Percentiles rank a stretch among this genome's conserved stretches.
These are phyloP conservation scores for Geotrichum klebahnii DNA, from an alignment of 1,139 yeast species.

Conservation along the genomic window DNA sequence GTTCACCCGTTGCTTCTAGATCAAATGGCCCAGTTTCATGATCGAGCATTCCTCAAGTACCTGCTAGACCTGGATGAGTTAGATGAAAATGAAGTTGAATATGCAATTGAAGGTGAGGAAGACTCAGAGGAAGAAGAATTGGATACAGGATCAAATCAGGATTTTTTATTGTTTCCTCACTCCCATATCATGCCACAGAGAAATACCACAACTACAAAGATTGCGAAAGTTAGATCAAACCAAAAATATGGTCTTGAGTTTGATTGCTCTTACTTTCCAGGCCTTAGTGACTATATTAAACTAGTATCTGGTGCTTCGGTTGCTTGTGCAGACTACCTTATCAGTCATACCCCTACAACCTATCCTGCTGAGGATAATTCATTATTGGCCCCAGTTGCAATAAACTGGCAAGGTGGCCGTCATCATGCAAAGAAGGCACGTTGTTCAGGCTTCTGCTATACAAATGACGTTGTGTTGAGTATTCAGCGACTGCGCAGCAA, in stretches of 20 bases:
- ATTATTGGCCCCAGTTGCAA: slow-evolving; percentile 40
- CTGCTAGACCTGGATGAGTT: slow-evolving; percentile 32
- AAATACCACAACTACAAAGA: slow-evolving; percentile 1
- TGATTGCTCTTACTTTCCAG: slow-evolving; percentile 65
- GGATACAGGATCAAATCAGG: background rate
- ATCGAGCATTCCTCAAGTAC: slow-evolving; percentile 40
- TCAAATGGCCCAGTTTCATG: slow-evolving; percentile 43
- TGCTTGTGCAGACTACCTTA: slow-evolving; percentile 45
- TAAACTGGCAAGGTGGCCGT: slow-evolving; percentile 79
- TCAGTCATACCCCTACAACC: background rate
- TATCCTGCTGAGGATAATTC: background rate
- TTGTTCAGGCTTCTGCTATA: slow-evolving; percentile 72
- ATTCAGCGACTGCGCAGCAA: slow-evolving; percentile 48
- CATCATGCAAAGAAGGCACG: slow-evolving; percentile 58
- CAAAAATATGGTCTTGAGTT: slow-evolving; percentile 41
- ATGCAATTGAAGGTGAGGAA: slow-evolving; percentile 21
- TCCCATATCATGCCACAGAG: slow-evolving; percentile 4
- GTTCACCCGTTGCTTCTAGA: slow-evolving; percentile 29
- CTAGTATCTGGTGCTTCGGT: slow-evolving; percentile 58
- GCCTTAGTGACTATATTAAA: slow-evolving; percentile 49
- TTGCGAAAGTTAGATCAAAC: slow-evolving; percentile 16
- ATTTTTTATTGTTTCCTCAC: background rate
- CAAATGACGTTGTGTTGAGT: slow-evolving; percentile 61
- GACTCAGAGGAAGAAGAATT: slow-evolving; percentile 3
- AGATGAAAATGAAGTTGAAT: slow-evolving; percentile 28